These are phyloP conservation scores for Lepidium aucheri DNA, from an alignment of 345 rosid genomes.

Conservation along the genomic window DNA sequence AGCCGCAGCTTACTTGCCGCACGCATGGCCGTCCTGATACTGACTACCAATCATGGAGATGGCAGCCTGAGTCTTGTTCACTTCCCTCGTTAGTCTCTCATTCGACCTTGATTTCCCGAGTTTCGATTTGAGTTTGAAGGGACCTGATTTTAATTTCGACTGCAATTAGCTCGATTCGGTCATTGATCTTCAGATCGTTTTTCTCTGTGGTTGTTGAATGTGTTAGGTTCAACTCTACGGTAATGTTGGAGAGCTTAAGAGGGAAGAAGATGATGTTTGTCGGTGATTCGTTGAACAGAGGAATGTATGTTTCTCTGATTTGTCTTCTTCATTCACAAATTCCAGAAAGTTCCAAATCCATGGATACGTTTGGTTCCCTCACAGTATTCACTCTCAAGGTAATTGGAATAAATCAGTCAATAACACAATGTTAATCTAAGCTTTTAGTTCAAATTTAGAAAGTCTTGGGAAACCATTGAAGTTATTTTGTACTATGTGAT, in stretches of 20 bases:
- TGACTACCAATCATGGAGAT: constrained; percentile 69
- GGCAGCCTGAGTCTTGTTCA: constrained; percentile 82
- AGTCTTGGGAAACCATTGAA: not conserved
- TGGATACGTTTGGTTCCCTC: constrained; percentile 67
- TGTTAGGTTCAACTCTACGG: constrained; percentile 68
- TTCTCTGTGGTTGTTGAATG: not conserved
- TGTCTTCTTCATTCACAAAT: constrained; percentile 79
- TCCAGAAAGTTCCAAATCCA: constrained; percentile 63
- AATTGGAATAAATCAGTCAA: not conserved
- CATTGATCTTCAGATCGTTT: not conserved
- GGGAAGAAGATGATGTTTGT: constrained; percentile 89
- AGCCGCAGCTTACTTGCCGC: constrained; percentile 84
- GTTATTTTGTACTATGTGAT: not conserved
- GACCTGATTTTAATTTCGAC: not conserved
- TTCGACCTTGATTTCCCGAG: not conserved
- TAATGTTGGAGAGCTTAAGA: constrained; percentile 73
- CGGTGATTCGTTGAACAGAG: constrained; percentile 87
- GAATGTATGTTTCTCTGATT: constrained; percentile 71
- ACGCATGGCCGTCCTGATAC: constrained; percentile 64
- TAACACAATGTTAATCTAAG: not conserved
- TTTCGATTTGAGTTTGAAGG: not conserved
- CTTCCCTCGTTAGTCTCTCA: constrained; percentile 58
- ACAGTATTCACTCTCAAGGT: constrained; percentile 81
- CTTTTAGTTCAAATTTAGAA: constrained; percentile 4
- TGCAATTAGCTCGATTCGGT: not conserved